Evolutionary conservation across 768 basidiomycete genomes (phyloP), one percentile per base, ranked within the genome.

Genomic region (Termitomyces sp.): DNA sequence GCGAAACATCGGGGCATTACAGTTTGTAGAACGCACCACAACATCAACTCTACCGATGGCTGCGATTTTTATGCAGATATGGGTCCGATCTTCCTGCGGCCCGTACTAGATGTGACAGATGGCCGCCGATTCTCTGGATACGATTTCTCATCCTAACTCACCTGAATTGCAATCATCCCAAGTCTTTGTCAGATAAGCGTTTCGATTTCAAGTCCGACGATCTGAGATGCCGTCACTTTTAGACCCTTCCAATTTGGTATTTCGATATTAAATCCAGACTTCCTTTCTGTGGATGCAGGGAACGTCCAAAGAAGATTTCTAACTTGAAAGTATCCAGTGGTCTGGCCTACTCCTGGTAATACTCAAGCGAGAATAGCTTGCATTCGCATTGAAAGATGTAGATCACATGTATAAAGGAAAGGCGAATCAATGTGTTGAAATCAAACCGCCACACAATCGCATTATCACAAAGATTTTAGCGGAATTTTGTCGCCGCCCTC

Each of bases 1-100:
- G 54, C 55, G 15, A 59, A 52, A 18, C 63, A 64, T 36, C 46
- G 58, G 6, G 60, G 63, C 63, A 64, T 64, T 9, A 9, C 13
- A 37, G 11, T 12, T 27, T 27, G 27, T n/a, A 16, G 18, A n/a
- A 33, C 24, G 22, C 22, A 11, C 53, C 50, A 20, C 18, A 9
- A 6, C 31, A n/a, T 18, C 9, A 20, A 20, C 31, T n/a, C 4
- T 18, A 33, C 27, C n/a, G 52, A 41, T 12, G 15, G 16, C 12
- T 39, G 37, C 24, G 24, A 37, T n/a, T 41, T 53, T 41, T 53
- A 53, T 53, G 24, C 4, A 16, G 22, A 51, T n/a, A 27, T 45
- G 9, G 9, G 18, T 53, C 3, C 18, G 11, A 41, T 37, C 52
- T 30, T 11, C 11, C 11, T 50, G n/a, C n/a, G n/a, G 20, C 13